phyloP scores from a whole-genome alignment of 345 rosid species.

The Euphorbia pulcherrima region DNA sequence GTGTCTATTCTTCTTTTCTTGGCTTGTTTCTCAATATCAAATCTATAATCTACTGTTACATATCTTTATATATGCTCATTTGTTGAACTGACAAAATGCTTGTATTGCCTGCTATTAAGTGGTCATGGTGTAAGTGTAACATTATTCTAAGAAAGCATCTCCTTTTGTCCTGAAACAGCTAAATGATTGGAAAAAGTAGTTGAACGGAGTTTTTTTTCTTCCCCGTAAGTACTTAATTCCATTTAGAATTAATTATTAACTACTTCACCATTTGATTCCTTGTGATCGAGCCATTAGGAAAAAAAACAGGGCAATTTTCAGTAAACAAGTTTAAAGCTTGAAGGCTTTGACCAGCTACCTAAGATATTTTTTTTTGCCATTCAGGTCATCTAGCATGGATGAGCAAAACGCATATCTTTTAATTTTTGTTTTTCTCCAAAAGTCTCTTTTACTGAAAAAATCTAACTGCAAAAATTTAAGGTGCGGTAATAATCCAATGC shows the following conservation, averaged over 20 bases:
- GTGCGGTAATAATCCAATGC: background rate
- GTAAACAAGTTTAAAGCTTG: background rate
- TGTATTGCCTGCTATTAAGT: background rate
- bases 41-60: background rate
- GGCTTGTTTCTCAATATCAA: background rate
- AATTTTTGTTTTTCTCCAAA: background rate
- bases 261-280: background rate
- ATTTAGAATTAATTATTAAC: background rate
- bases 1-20: conserved; percentile 2
- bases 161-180: background rate
- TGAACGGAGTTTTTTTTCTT: no score
- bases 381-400: background rate
- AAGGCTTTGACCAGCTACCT: background rate
- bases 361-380: background rate
- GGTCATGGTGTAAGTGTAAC: background rate
- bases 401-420: no score
- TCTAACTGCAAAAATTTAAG: background rate
- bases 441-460: background rate
- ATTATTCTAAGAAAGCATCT: background rate
- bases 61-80: background rate
- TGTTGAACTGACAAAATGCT: background rate
- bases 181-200: background rate
- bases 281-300: background rate
- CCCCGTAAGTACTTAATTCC: background rate
- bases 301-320: background rate